Conservation (phyloP, 1,284 basidiomycete genomes). For the Pseudozyma tsukubaensis region DNA sequence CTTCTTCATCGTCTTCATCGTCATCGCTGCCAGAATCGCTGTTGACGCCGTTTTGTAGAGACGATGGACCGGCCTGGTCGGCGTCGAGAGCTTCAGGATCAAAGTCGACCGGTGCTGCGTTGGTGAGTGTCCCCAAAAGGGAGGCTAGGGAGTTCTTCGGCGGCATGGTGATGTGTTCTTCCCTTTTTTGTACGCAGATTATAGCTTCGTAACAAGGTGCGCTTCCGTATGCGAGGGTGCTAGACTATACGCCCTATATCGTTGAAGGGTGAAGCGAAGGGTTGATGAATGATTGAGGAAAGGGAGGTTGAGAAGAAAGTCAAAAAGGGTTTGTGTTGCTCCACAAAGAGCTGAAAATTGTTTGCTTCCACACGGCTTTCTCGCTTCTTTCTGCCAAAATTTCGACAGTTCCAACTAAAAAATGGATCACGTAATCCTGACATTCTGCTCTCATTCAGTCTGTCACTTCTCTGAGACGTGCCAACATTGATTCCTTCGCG, state of each 20-base stretch:
- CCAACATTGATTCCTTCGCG: slow-evolving; percentile 21
- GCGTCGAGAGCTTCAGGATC: slow-evolving; percentile 47
- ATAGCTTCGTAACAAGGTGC: too few relatives aligned
- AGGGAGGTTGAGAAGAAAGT: slow-evolving; percentile 3
- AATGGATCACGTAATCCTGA: slow-evolving; percentile 42
- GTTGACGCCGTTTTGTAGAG: slow-evolving; percentile 9
- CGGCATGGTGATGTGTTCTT: slow-evolving; percentile 20
- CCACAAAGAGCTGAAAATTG: slow-evolving; percentile 12
- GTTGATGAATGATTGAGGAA: neutral
- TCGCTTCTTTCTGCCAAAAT: slow-evolving; percentile 3
- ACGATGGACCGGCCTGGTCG: slow-evolving; percentile 25
- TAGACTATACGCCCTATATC: too few relatives aligned
- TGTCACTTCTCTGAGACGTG: neutral
- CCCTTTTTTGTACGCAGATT: neutral
- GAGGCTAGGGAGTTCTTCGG: slow-evolving; percentile 38
- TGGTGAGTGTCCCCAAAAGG: slow-evolving; percentile 39
- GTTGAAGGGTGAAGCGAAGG: neutral
- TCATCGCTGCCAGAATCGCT: slow-evolving; percentile 18
- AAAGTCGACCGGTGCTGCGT: slow-evolving; percentile 44
- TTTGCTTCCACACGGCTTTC: slow-evolving; percentile 13
- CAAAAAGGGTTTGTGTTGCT: too few relatives aligned
- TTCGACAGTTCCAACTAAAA: slow-evolving; percentile 6
- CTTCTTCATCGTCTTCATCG: slow-evolving; percentile 25
- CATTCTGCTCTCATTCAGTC: neutral
- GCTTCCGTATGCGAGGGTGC: too few relatives aligned